Percentiles rank a stretch among this genome's conserved stretches.
These are phyloP conservation scores for Picea sitchensis DNA, from an alignment of 75 land plant genomes.

Conservation along the genomic window DNA sequence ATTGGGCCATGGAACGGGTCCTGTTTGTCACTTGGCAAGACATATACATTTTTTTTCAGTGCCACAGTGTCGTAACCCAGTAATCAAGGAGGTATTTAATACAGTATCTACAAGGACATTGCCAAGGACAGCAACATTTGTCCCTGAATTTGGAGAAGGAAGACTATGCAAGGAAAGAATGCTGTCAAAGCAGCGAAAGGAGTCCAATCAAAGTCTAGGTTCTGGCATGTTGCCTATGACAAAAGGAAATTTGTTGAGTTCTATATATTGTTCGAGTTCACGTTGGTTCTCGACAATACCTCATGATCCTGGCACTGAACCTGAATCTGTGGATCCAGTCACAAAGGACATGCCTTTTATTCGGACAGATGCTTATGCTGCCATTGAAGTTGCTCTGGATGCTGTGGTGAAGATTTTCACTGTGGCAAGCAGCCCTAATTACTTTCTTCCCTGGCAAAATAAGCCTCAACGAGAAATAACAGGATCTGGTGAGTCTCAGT, in stretches of 20 bases:
- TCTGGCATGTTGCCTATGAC: not conserved
- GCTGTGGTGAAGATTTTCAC: constrained; percentile 93
- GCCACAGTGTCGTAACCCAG: not conserved
- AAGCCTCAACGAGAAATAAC: constrained; percentile 85
- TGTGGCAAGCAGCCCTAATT: constrained; percentile 86
- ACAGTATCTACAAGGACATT: not conserved
- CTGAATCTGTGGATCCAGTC: not conserved
- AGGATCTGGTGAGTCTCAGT: constrained; percentile 67
- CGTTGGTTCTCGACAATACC: not conserved
- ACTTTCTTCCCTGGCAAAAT: constrained; percentile 95
- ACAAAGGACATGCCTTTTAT: not conserved
- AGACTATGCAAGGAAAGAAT: not conserved
- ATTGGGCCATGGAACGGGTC: not conserved
- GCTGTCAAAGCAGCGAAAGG: too few relatives aligned
- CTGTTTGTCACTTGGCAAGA: not conserved
- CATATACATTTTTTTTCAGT: not conserved
- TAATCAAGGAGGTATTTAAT: not conserved
- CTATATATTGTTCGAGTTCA: not conserved
- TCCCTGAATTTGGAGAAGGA: not conserved
- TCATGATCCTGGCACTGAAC: constrained; percentile 1
- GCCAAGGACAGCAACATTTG: not conserved
- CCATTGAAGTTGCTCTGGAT: constrained; percentile 77
- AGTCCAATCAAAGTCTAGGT: not conserved
- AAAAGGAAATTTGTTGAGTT: not conserved
- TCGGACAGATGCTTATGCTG: constrained; percentile 49